Evolutionary conservation across 1,139 yeast species (phyloP).

Genomic region (Arxiozyma slooffiae): DNA sequence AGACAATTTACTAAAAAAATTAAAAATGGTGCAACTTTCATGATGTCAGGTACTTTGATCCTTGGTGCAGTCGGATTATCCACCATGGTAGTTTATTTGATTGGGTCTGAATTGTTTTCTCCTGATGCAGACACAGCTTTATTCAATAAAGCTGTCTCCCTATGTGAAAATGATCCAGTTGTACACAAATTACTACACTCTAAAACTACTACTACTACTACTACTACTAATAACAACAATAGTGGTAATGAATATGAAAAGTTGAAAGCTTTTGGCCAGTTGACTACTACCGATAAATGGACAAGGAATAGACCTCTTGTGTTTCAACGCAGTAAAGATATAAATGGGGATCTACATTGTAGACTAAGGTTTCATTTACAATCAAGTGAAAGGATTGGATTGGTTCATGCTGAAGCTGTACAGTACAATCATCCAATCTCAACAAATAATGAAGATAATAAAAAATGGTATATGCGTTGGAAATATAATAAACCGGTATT

Average conservation of each 20-base stretch:
- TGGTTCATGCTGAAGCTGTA: constrained; percentile 64
- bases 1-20: constrained; percentile 14
- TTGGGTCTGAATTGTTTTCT: constrained; percentile 66
- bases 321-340: constrained; percentile 45
- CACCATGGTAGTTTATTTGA: constrained; percentile 62
- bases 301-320: constrained; percentile 78
- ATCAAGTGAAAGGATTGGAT: constrained; percentile 49
- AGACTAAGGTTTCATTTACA: constrained; percentile 83
- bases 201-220: constrained; percentile 28
- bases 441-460: neutral
- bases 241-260: constrained; percentile 37
- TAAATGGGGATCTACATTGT: constrained; percentile 69
- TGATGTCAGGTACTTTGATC: constrained; percentile 51
- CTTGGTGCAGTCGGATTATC: constrained; percentile 60
- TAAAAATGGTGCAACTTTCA: constrained; percentile 50
- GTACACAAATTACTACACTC: constrained; percentile 53
- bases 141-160: constrained; percentile 73
- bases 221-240: neutral
- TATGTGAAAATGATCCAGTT: constrained; percentile 57
- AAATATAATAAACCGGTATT: constrained; percentile 58
- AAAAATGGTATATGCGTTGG: constrained; percentile 26
- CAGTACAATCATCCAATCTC: neutral
- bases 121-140: constrained; percentile 90
- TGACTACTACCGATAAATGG: constrained; percentile 60
- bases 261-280: constrained; percentile 77